Evolutionary conservation across 495 filamentous ascomycete genomes (phyloP), one percentile per base, ranked within the genome.

Genomic region (Aspergillus bertholletiae): DNA sequence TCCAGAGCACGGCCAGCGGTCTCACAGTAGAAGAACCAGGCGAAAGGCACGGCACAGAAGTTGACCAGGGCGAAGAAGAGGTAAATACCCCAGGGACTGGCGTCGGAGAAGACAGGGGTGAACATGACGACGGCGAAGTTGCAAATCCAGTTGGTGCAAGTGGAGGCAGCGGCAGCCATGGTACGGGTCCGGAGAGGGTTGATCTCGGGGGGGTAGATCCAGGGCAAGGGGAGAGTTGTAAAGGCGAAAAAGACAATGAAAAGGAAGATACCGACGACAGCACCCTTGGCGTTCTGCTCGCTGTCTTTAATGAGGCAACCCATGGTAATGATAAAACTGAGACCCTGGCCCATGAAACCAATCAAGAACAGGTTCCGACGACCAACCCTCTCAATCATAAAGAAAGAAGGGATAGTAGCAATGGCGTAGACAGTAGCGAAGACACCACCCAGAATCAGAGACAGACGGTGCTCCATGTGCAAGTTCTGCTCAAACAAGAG

Each of bases 391-490:
- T 92, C 88, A 51, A 92, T 84, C 65, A 74, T 69, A 71, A 90
- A 92, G 86, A 87, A 92, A 0, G 71, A 72, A 7, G 66, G 65
- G 50, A 69, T 72, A 20, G 71, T 69, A 1, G 77, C 21, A 53
- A 91, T 80, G 13, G 86, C 75, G 64, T 95, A 93, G 27, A 92
- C 83, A 21, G 89, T 79, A 76, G 89, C 86, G 73, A 89, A 91
- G 39, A 92, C 80, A 64, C 89, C 89, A 30, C 88, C 89, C 6
- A 93, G 71, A 12, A 93, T 72, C 11, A 92, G 66, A 12, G 83
- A 78, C 57, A 91, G 76, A 51, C 80, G 79, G 56, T 85, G 78
- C 0, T 62, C 66, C 56, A 80, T 71, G 17, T 69, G 56, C 57
- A 92, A 82, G 18, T 82, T 84, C 7, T 77, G 65, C 70, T 90